Base-by-base conservation (phyloP, 306 rosid genomes). In the Castanea crenata region DNA sequence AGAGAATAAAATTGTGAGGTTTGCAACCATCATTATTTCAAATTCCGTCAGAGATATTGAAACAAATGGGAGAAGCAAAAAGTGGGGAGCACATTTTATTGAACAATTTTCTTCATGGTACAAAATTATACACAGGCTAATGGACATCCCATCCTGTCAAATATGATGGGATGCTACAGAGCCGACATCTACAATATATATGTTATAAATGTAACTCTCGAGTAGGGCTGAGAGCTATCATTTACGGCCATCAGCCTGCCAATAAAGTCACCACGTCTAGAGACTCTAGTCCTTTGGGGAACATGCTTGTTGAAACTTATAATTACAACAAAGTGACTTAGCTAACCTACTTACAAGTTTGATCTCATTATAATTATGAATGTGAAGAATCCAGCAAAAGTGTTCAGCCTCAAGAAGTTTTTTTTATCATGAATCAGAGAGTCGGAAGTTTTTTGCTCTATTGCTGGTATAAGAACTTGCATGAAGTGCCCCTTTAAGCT, bases 291-390 rank as follows among this genome's bases (percentile, higher is more conserved):
- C 74, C 23, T 57, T 55, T 20, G 15, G 9, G 74, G 31, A 13
- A 18, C 67, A 69, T 70, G 58, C 41, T 62, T 70, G 29, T 71
- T 67, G 73, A 12, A 63, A 13, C 69, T 63, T 52, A 46, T 52
- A 38, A 74, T 67, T 67, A 75, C 20, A 73, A 79, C 86, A 75
- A 79, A 88, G 84, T 55, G 77, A 85, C 70, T 46, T 63, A 78
- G 84, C 86, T 19, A 21, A 73, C 76, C 81, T 80, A 74, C 77
- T 74, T 25, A 4, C 62, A 32, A 35, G 59, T 35, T 23, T 12
- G 23, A 29, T 75, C 73, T 12, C 34, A 70, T 32, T 51, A 61
- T 55, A 58, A 74, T 1, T 25, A 27, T 25, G 49, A 13, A 25
- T 74, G 34, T 73, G 34, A 51, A 19, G 73, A 63, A 72, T 23